Conservation (phyloP, 2,329 filamentous ascomycete genomes). For the Triangularia verruculosa region DNA sequence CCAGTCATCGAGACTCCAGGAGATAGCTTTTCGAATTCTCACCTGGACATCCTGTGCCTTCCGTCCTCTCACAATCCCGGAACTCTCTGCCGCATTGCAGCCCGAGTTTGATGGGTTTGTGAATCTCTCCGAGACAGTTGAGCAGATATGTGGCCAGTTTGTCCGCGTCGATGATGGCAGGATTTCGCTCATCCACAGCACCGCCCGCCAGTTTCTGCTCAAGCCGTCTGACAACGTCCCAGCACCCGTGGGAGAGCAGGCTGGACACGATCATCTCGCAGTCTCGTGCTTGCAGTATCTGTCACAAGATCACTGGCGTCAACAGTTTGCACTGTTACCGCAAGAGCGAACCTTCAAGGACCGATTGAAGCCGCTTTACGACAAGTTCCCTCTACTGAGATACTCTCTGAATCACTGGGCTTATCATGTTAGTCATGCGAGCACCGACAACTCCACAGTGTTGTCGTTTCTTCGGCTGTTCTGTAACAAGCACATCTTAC, state of each 20-base stretch:
- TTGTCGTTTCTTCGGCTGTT: slow-evolving; percentile 1
- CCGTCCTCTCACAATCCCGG: not conserved
- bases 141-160: slow-evolving; percentile 5
- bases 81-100: not conserved
- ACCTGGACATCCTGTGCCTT: not conserved
- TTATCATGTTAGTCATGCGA: slow-evolving; percentile 6
- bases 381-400: slow-evolving; percentile 1
- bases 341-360: not conserved
- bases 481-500: slow-evolving; percentile 5
- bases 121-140: not conserved
- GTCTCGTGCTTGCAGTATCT: slow-evolving; percentile 2
- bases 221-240: not conserved
- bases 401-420: slow-evolving; percentile 10
- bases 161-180: not conserved
- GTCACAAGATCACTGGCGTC: slow-evolving; percentile 3
- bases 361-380: not conserved
- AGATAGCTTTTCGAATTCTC: slow-evolving; percentile 7
- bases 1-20: not conserved
- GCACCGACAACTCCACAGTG: not conserved
- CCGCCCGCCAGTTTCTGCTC: slow-evolving; percentile 5
- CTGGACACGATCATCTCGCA: slow-evolving; percentile 2
- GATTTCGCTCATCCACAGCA: slow-evolving; percentile 6
- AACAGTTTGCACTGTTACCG: not conserved
- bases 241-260: not conserved
- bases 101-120: not conserved